Evolutionary conservation across 2,329 filamentous ascomycete species (phyloP), one percentile per base, ranked within the genome.

Genomic region (Chaetomium olivaceum): DNA sequence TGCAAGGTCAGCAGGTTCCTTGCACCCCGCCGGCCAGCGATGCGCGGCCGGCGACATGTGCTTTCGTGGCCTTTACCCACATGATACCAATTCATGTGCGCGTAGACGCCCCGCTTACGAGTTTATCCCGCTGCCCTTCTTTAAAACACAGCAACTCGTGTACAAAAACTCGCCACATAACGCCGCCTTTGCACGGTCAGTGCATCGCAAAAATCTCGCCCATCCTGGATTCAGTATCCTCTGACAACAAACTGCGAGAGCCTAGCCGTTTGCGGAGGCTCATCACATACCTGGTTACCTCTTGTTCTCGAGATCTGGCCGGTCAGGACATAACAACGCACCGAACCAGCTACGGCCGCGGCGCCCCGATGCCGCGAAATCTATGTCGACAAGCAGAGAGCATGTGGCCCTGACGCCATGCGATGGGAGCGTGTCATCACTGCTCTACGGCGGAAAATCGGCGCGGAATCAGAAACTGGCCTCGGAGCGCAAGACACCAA

Each of bases 81-180:
- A 82, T 91, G 51, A 83, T 88, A 21, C 85, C 85, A 1, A 85
- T 91, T 31, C 85, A 90, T 69, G 80, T 81, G 19, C 81, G 80
- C 39, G 75, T 85, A 9, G 77, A 78, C 2, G 82, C 82, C 77
- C 82, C 1, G 81, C 81, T 31, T 84, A 85, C 71, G 80, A 83
- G 63, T 89, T 89, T 69, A 80, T 84, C 1, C 87, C 89, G 0
- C 77, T 91, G 33, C 83, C 78, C 54, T 87, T 91, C 69, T 91
- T 91, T 78, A 87, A 85, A 69, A 80, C 84, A 8, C 87, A 88
- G 65, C 89, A 91, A 74, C 83, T 89, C 67, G 82, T 86, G 0
- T 84, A 87, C 70, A 79, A 82, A 31, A 81, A 81, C 66, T 80
- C 82, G 36, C 77, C 80, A 0, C 84, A 87, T 68, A 82, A 87